These are phyloP conservation scores for Suillus placidus DNA, from an alignment of 768 basidiomycete species.

Conservation along the genomic window DNA sequence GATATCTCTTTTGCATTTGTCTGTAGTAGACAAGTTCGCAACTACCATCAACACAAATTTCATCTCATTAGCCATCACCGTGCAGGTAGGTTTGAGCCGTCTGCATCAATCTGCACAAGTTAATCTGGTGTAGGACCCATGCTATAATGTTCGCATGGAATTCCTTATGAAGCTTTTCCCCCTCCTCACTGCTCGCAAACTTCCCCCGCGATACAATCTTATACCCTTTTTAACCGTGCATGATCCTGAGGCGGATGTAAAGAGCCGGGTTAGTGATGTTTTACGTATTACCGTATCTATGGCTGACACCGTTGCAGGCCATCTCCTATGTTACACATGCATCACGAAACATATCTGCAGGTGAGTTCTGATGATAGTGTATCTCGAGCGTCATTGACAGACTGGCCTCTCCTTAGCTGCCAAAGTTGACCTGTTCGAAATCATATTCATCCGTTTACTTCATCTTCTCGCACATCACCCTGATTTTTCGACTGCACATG, in stretches of 20 bases:
- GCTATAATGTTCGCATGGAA: constrained; percentile 78
- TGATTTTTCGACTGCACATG: constrained; percentile 73
- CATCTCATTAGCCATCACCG: constrained; percentile 65
- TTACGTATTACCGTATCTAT: background rate
- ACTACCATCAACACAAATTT: constrained; percentile 63
- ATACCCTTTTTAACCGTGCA: constrained; percentile 88
- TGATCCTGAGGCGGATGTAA: constrained; percentile 87
- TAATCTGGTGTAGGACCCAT: constrained; percentile 65
- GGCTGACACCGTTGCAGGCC: constrained; percentile 43
- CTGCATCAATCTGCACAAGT: background rate
- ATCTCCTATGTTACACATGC: constrained; percentile 55
- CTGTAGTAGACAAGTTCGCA: constrained; percentile 59
- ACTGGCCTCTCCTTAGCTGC: constrained; percentile 40
- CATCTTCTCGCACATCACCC: constrained; percentile 94
- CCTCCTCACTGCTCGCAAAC: constrained; percentile 63
- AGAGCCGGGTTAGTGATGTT: constrained; percentile 52
- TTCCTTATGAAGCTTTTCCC: constrained; percentile 78
- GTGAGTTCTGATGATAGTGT: constrained; percentile 32
- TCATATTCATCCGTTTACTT: constrained; percentile 82
- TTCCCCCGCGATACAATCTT: constrained; percentile 75
- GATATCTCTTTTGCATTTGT: constrained; percentile 77
- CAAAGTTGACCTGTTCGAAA: constrained; percentile 71
- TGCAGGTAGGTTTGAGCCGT: constrained; percentile 63
- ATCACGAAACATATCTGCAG: constrained; percentile 48
- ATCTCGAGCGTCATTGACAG: constrained; percentile 4